Evolutionary conservation across 140 eudicot species (phyloP).

Genomic region (Artemisia princeps): DNA sequence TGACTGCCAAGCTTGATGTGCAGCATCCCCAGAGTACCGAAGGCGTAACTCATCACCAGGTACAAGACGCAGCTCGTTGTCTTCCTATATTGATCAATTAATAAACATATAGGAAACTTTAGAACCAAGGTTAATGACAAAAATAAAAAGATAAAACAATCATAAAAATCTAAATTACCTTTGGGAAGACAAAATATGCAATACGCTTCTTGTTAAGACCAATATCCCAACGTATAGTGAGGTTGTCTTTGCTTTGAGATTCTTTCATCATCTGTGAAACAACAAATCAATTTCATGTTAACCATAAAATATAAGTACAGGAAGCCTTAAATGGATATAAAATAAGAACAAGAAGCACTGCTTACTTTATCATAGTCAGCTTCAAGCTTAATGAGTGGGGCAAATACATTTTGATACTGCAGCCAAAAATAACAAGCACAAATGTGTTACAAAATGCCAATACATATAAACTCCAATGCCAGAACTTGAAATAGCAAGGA

Average conservation of each 20-base stretch:
- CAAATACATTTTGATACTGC: conserved; percentile 97
- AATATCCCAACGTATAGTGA: conserved; percentile 93
- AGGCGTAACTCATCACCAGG: conserved; percentile 97
- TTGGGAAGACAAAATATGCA: conserved; percentile 95
- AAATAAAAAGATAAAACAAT: not conserved
- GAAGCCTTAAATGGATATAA: no score
- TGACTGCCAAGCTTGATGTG: conserved; percentile 98
- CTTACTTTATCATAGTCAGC: conserved; percentile 97
- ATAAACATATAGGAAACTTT: not conserved
- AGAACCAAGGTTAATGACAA: not conserved
- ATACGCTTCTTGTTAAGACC: conserved; percentile 98
- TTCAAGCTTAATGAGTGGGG: conserved; percentile 96
- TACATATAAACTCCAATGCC: no score
- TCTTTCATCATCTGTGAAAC: conserved; percentile 89
- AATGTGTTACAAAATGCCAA: conserved; percentile 1
- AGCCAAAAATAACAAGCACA: conserved; percentile 7
- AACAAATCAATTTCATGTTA: not conserved
- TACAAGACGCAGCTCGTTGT: conserved; percentile 95
- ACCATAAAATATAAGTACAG: no score
- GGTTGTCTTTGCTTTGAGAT: conserved; percentile 96
- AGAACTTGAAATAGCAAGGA: not conserved
- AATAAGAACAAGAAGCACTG: not conserved
- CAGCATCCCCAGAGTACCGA: conserved; percentile 96
- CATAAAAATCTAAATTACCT: conserved; percentile 40
- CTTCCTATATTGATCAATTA: conserved; percentile 54